Conservation (phyloP, 331 rosid species). For the Erythrophleum ivorense region DNA sequence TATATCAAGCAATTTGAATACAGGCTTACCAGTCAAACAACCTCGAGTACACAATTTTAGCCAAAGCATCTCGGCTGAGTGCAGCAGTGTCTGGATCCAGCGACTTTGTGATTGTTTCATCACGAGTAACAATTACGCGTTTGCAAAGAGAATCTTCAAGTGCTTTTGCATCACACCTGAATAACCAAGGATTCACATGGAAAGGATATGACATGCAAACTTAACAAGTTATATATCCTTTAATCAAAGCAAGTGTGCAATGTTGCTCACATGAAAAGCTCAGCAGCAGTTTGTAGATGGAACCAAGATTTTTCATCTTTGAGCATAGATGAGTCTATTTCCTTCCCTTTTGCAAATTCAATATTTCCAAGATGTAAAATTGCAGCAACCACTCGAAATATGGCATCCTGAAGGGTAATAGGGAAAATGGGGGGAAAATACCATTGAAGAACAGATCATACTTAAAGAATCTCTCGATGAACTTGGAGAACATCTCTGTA, state of each 20-base stretch:
- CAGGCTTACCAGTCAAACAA: conserved; percentile 87
- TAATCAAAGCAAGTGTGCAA: conserved; percentile 23
- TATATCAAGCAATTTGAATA: conserved; percentile 24
- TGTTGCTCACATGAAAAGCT: conserved; percentile 74
- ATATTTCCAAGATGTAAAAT: conserved; percentile 89
- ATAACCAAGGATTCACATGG: conserved; percentile 31
- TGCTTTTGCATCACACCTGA: conserved; percentile 88
- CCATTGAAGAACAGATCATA: conserved; percentile 32
- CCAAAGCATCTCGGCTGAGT: conserved; percentile 89
- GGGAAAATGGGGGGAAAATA: conserved; percentile 28
- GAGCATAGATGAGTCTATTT: conserved; percentile 76
- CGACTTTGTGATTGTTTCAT: conserved; percentile 88
- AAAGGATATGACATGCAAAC: conserved; percentile 41
- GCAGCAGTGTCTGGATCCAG: conserved; percentile 92
- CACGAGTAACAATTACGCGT: conserved; percentile 93
- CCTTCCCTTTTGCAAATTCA: conserved; percentile 84
- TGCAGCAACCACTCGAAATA: conserved; percentile 89
- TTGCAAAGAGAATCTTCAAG: conserved; percentile 97
- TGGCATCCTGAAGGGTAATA: conserved; percentile 65
- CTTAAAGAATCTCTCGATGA: conserved; percentile 22
- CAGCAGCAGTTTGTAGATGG: conserved; percentile 81
- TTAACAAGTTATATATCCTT: conserved; percentile 4
- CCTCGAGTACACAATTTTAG: conserved; percentile 85
- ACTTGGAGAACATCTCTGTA: conserved; percentile 30
- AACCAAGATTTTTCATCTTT: conserved; percentile 79